Base-by-base conservation (phyloP, 352 stramenopile genomes). In the Globisporangium solare region DNA sequence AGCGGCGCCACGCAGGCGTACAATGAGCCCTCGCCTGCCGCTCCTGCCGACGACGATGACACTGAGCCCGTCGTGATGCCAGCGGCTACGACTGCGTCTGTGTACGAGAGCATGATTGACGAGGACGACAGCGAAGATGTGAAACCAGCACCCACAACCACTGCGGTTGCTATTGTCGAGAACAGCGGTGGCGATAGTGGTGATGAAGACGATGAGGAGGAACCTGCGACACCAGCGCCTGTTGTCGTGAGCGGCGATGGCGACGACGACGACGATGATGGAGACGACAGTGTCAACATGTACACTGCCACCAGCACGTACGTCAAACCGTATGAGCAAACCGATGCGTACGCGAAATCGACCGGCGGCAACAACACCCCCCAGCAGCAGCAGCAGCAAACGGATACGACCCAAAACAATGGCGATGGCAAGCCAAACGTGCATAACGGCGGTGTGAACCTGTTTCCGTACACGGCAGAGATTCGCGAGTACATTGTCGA, bases 401-500 rank as follows among this genome's bases (percentile, higher is more conserved):
- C 32, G 27, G 55, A 55, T 37, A 54, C 13, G 5, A 24, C 39
- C 11, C 4, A n/a, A n/a, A n/a, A 35, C 27, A 54, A 6, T 13
- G 47, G 15, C 0, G 65, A 73, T 51, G 40, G 56, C 8, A 53
- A 64, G 46, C 66, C 63, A 2, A 61, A 60, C 11, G 66, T 68
- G 47, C 18, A 50, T 58, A 76, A 73, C 37, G 64, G 68, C 21
- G 68, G 68, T 47, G 59, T 68, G 40, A 76, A 76, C 42, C 39
- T 73, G 31, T 63, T 60, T 31, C 61, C 68, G 5, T 76, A 76
- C 61, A 60, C 68, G 11, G 18, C 32, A 14, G 64, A 71, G 13
- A 60, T 76, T 39, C 57, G 62, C 14, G 55, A 70, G 49, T 73
- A 68, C 56, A 73, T 76, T 18, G 61, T 76, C 1, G 43, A 73